phyloP scores from a whole-genome alignment of 176 grass and related monocot species.

The Metroxylon sagu region DNA sequence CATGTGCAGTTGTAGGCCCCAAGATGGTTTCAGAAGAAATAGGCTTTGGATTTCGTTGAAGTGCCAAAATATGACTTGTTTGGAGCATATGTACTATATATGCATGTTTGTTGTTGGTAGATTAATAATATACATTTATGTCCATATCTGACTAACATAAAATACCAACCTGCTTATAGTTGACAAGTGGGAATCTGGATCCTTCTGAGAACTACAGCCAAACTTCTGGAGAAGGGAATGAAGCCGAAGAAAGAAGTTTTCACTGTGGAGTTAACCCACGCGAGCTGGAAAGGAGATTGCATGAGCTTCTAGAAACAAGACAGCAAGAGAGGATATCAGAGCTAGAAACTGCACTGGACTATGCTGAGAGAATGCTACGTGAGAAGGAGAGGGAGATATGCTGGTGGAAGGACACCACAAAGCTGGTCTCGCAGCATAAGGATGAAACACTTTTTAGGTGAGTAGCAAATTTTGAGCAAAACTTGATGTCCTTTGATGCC shows the following conservation, averaged over 20 bases:
- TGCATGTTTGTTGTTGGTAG: no score
- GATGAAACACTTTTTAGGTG: constrained; percentile 53
- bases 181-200: neutral
- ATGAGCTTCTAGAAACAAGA: constrained; percentile 53
- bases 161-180: no score
- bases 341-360: constrained; percentile 58
- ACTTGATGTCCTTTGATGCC: no score
- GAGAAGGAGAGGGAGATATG: constrained; percentile 68
- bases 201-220: neutral
- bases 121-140: no score
- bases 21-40: no score
- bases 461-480: no score
- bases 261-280: constrained; percentile 3
- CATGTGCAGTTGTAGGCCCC: no score
- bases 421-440: constrained; percentile 48
- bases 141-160: no score
- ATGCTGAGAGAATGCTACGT: constrained; percentile 42
- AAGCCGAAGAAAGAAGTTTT: neutral
- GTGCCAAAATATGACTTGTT: no score
- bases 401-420: constrained; percentile 91
- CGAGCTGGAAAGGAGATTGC: constrained; percentile 66
- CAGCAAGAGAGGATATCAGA: constrained; percentile 73
- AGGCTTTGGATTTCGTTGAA: no score
- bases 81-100: no score
- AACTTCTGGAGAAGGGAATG: neutral